Base-by-base conservation (phyloP, 1,284 basidiomycete genomes). In the Irpex sp. region DNA sequence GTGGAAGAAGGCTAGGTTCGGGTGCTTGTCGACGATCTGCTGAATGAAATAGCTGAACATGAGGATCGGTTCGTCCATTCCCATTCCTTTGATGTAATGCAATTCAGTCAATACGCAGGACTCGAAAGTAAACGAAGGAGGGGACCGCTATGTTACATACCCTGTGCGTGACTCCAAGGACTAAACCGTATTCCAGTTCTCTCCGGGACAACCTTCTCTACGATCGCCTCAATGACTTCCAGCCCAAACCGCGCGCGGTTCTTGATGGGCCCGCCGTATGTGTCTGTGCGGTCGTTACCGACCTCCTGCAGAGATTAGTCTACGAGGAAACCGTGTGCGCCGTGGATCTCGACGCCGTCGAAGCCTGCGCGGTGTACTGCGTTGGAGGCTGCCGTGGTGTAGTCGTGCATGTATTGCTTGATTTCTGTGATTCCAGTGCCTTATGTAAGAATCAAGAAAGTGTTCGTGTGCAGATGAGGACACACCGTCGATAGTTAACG, bases 1-100 rank as follows among this genome's bases (percentile, higher is more conserved):
- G 78, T 90, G 89, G 22, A 92, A 73, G 76, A 91, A 93, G 0
- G 89, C 89, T 9, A 92, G 79, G 27, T 84, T 76, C n/a, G 88
- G 86, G 74, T 83, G 82, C 6, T 79, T 74, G 62, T 82, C 67
- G 67, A 78, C 79, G 27, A 89, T 75, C 18, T 82, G 75, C 3
- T 76, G 73, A 0, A 82, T 79, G 4, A 88, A 72, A 67, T 85
- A 81, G 2, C 78, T 72, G 79, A 85, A 89, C 0, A 82, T 83
- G 0, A 86, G 85, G 62, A 83, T 75, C 0, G 88, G 90, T 67
- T 90, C 84, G 10, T 79, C 72, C 84, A 87, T 85, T 38, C 82
- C 75, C 86, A 88, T 86, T 38, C 78, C 83, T 84, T 15, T 15
- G n/a, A 54, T 54, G 7, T 3, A 38, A 38, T n/a, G 7, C 32